These are phyloP conservation scores for Cenococcum geophilum DNA, from an alignment of 495 filamentous ascomycete species.

Conservation along the genomic window DNA sequence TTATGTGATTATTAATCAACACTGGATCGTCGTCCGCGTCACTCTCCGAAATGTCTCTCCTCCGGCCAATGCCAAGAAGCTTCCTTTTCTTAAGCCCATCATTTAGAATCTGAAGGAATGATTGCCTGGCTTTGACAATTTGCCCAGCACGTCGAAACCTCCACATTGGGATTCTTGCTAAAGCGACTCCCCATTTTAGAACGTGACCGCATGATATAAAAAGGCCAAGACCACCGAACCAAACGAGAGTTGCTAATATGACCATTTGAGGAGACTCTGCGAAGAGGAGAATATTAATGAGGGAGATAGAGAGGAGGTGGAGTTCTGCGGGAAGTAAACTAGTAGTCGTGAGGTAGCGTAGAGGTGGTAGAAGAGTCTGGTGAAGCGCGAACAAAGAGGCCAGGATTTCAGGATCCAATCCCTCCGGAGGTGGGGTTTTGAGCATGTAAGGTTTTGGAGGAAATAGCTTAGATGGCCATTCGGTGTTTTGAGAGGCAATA, in stretches of 20 bases:
- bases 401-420: slow-evolving; percentile 54
- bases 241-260: slow-evolving; percentile 76
- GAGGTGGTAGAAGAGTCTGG: slow-evolving; percentile 64
- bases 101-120: slow-evolving; percentile 49
- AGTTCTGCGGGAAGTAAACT: slow-evolving; percentile 81
- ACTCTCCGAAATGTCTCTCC: slow-evolving; percentile 46
- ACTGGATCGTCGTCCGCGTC: slow-evolving; percentile 40
- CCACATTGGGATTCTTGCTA: slow-evolving; percentile 88
- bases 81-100: slow-evolving; percentile 26
- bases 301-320: slow-evolving; percentile 71
- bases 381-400: slow-evolving; percentile 78
- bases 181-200: slow-evolving; percentile 76
- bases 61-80: slow-evolving; percentile 31
- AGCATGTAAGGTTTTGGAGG: slow-evolving; percentile 30
- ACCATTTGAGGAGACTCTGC: slow-evolving; percentile 75
- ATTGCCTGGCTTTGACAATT: slow-evolving; percentile 43
- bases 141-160: slow-evolving; percentile 61
- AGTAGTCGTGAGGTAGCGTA: slow-evolving; percentile 77
- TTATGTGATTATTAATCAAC: slow-evolving; percentile 16
- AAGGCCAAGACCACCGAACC: slow-evolving; percentile 76
- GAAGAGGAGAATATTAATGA: slow-evolving; percentile 77
- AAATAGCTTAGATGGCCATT: slow-evolving; percentile 27
- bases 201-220: slow-evolving; percentile 67
- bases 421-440: slow-evolving; percentile 23
- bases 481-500: slow-evolving; percentile 45